Base-by-base conservation (phyloP, 2,329 filamentous ascomycete species). In the Epichloe festucae region DNA sequence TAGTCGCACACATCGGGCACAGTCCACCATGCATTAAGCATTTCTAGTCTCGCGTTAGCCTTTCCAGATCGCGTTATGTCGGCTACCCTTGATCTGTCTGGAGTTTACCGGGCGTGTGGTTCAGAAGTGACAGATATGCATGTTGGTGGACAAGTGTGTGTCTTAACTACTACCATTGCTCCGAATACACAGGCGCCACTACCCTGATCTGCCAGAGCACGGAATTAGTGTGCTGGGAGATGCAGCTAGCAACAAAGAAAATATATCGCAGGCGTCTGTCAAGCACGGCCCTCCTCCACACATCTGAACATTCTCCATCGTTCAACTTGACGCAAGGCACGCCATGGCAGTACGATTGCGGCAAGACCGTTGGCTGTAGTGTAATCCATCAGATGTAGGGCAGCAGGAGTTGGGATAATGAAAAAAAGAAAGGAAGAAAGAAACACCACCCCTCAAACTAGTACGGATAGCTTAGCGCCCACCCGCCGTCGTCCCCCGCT, bases 241-340 rank as follows among this genome's bases (percentile, higher is more conserved):
- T 21, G 39, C 27, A 34, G 48, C 17, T 27, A 12, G 34, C 23
- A n/a, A 49, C 48, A 43, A 49, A 49, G 39, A 35, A 49, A 43
- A 43, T 19, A 49, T n/a, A 42, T 35, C 5, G 17, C 38, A 35
- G 7, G 17, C 38, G 12, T 19, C 23, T 27, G 36, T 42, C 47
- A 42, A 42, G 47, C 47, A 49, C 38, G 39, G 38, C n/a, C 47
- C 47, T 41, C 19, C 39, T 49, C 46, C 46, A 41, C 47, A 49
- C 47, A 39, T 49, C 38, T 43, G 5, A 21, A 19, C 39, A 44
- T 23, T 19, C 27, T 31, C 23, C 23, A 27, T 27, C 6, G n/a
- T 40, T 43, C 39, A 49, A 10, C 21, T 27, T 49, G 48, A 49
- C 38, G 48, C 48, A 38, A 49, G 39, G 48, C 48, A 49, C 48